Base-by-base conservation (phyloP, 768 basidiomycete species). In the Candolleomyces efflorescens region DNA sequence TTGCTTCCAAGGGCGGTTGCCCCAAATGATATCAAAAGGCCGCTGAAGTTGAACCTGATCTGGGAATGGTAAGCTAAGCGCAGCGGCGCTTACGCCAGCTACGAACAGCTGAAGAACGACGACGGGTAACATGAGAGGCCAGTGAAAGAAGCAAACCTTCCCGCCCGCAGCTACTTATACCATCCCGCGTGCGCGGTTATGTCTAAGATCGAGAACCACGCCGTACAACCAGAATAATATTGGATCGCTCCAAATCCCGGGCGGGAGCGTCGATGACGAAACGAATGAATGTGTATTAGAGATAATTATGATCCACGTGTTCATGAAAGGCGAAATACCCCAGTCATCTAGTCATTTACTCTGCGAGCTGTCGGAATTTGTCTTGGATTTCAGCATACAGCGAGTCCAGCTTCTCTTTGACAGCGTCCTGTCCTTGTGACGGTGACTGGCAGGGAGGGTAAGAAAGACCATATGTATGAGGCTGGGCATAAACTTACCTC, bases 371-470 rank as follows among this genome's bases (percentile, higher is more conserved):
- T 59, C 91, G 83, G 80, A 98, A 97, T 68, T 90, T 94, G 72
- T 94, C 93, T 67, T 89, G 87, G 60, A 98, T 97, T 75, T 97
- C 94, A 54, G 75, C 70, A 69, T 95, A 79, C 47, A 98, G 73
- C 36, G 78, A 79, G 68, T 96, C 92, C 67, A 94, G 74, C 71
- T 90, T 94, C 75, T 84, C 76, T 75, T 84, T 87, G 67, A 97
- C 87, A 3, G 79, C 72, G 58, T 93, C 91, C 73, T 94, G 82
- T 39, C 94, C 93, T 76, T 94, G 88, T 7, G 93, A 92, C 17
- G 97, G 97, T 22, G 89, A 90, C 91, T 95, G 66, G 47, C 6
- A n/a, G n/a, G 55, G 54, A 59, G 48, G 47, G 49, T 27, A 12
- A 63, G 43, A 37, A 48, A 50, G 6, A 43, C 49, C 24, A 37